Evolutionary conservation across 495 filamentous ascomycete species (phyloP).

Genomic region (Delitschia confertaspora): DNA sequence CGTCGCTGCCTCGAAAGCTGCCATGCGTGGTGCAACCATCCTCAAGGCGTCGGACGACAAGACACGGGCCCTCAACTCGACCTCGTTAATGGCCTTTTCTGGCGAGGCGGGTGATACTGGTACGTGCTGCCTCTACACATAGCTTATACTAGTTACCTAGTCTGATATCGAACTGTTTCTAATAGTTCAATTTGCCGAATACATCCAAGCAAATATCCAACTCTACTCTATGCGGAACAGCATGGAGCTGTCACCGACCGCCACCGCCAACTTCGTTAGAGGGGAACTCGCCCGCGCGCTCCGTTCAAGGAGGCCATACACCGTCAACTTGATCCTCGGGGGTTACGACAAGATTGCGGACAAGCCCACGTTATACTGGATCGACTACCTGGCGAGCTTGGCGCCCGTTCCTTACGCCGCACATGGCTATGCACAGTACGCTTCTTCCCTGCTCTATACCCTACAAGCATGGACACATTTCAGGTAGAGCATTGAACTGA

Average conservation of each 20-base stretch:
- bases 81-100: slow-evolving; percentile 92
- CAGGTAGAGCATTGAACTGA: not conserved
- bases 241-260: slow-evolving; percentile 77
- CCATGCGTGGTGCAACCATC: slow-evolving; percentile 92
- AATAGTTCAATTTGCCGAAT: slow-evolving; percentile 96
- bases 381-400: slow-evolving; percentile 87
- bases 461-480: no score
- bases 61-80: slow-evolving; percentile 78
- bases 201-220: slow-evolving; percentile 95
- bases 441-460: no score
- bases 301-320: slow-evolving; percentile 86
- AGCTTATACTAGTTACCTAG: slow-evolving; percentile 2
- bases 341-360: slow-evolving; percentile 81
- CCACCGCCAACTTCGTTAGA: slow-evolving; percentile 84
- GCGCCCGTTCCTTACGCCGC: slow-evolving; percentile 89
- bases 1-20: slow-evolving; percentile 92
- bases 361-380: slow-evolving; percentile 88
- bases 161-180: not conserved
- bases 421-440: slow-evolving; percentile 94
- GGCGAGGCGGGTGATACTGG: slow-evolving; percentile 96
- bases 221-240: slow-evolving; percentile 98
- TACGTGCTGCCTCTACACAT: slow-evolving; percentile 35
- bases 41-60: slow-evolving; percentile 97
- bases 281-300: slow-evolving; percentile 83
- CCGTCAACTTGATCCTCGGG: slow-evolving; percentile 88